Base-by-base conservation (phyloP, 768 basidiomycete species). In the Mycena sanguinolenta region DNA sequence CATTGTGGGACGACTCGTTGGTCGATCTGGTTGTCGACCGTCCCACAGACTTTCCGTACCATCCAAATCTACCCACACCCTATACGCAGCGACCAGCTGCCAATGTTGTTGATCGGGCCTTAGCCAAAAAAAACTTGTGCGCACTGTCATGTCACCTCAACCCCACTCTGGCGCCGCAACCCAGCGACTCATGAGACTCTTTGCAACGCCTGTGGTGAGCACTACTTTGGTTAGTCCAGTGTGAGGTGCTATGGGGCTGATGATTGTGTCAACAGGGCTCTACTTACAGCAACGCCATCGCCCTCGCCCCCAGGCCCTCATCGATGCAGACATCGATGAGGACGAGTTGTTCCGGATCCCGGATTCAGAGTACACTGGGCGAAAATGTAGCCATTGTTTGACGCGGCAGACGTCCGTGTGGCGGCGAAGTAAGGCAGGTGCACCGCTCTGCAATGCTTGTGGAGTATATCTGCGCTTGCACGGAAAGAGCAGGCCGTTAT, bases 381-480 rank as follows among this genome's bases (percentile, higher is more conserved):
- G 85, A 2, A 83, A 86, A 72, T 87, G 86, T 55, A 85, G 83
- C 62, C 86, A 86, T 75, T 87, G 86, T 67, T 82, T 80, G 65
- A 86, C 86, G 12, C 84, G 84, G 63, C 83, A 81, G 49, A 87
- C 86, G 4, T 85, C 84, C 10, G 86, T 87, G 49, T 87, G 86
- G 86, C 79, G 86, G 44, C 78, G 86, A 58, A 85, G 85, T 72
- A 87, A 87, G 75, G 79, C 83, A 1, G 86, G 86, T 1, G 84
- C 83, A 16, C 85, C 85, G 73, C 79, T 87, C 1, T 87, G 86
- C 74, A 87, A 87, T 61, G 86, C 86, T 7, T 87, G 86, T 73
- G 86, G 86, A 27, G 86, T 87, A 12, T 87, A 87, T 69, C 77
- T 77, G 32, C 79, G 86, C 34, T 80, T 87, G 54, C 82, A 85